phyloP scores from a whole-genome alignment of 148 eudicot genomes.

The Rhododendron ovatum region DNA sequence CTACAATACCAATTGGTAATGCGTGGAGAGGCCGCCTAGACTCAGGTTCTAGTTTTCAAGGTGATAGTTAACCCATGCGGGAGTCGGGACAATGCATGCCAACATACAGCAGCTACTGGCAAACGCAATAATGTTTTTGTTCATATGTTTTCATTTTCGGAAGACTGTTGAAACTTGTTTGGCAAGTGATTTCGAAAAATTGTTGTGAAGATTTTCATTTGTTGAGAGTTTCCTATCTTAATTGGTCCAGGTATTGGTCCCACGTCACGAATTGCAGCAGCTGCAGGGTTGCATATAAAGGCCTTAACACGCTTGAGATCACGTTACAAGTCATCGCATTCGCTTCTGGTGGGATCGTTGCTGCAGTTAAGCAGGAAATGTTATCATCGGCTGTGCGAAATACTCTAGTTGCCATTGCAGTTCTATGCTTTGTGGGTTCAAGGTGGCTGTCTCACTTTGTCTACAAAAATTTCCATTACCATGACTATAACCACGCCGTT shows the following conservation, averaged over 20 bases:
- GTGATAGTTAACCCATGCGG: too few relatives aligned
- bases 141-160: background rate
- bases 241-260: conserved; percentile 59
- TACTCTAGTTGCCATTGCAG: conserved; percentile 35
- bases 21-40: too few relatives aligned
- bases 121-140: background rate
- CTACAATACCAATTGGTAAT: background rate
- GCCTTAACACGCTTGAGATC: conserved; percentile 43
- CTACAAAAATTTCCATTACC: conserved; percentile 70
- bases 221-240: background rate
- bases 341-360: conserved; percentile 44
- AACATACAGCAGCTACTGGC: background rate
- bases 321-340: conserved; percentile 45
- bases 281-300: conserved; percentile 61
- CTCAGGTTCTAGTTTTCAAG: too few relatives aligned
- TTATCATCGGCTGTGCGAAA: conserved; percentile 31
- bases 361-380: conserved; percentile 43
- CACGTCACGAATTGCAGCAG: conserved; percentile 65
- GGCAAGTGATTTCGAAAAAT: too few relatives aligned
- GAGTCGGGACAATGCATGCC: too few relatives aligned
- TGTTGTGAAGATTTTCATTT: too few relatives aligned
- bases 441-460: conserved; percentile 69
- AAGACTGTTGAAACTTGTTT: background rate
- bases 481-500: conserved; percentile 71
- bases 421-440: conserved; percentile 61